A percentile compares a stretch with the other conserved stretches of the same genome.
Evolutionary conservation across 192 early-diverging fungal genomes (phyloP).

Genomic region (Spizellomyces punctatus): DNA sequence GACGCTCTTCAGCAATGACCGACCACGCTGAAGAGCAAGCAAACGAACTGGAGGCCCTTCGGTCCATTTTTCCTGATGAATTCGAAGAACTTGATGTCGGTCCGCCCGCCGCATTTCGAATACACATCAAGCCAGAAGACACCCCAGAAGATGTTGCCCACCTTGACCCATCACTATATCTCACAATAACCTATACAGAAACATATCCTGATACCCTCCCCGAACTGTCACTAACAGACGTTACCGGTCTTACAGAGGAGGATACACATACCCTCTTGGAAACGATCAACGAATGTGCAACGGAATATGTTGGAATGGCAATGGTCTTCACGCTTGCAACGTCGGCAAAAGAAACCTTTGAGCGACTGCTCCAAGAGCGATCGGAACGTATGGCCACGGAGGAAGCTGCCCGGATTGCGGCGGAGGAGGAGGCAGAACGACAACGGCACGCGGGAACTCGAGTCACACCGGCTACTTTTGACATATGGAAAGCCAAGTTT

Average conservation of each 20-base stretch:
- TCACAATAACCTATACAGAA: conserved; percentile 53
- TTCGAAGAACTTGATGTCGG: conserved; percentile 37
- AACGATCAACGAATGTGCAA: conserved; percentile 34
- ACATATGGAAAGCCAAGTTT: conserved; percentile 80
- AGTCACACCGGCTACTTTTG: conserved; percentile 77
- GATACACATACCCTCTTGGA: conserved; percentile 41
- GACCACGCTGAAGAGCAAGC: conserved; percentile 39
- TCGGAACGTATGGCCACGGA: conserved; percentile 55
- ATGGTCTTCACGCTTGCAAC: conserved; percentile 88
- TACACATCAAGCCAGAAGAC: conserved; percentile 25
- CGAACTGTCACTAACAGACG: conserved; percentile 28
- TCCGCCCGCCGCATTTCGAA: conserved; percentile 34
- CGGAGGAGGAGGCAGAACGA: conserved; percentile 71
- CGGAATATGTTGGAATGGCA: conserved; percentile 85
- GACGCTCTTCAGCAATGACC: conserved; percentile 2
- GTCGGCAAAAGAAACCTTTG: conserved; percentile 72
- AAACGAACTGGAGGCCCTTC: conserved; percentile 50
- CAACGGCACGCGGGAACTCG: conserved; percentile 78
- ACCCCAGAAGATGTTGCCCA: conserved; percentile 26
- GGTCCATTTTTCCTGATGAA: conserved; percentile 54
- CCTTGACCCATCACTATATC: conserved; percentile 41
- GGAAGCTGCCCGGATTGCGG: conserved; percentile 54
- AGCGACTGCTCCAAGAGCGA: conserved; percentile 59
- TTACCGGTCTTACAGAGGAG: conserved; percentile 40
- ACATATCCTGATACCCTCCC: conserved; percentile 43